These are phyloP conservation scores for Ulmus americana DNA, from an alignment of 331 rosid genomes.

Conservation along the genomic window DNA sequence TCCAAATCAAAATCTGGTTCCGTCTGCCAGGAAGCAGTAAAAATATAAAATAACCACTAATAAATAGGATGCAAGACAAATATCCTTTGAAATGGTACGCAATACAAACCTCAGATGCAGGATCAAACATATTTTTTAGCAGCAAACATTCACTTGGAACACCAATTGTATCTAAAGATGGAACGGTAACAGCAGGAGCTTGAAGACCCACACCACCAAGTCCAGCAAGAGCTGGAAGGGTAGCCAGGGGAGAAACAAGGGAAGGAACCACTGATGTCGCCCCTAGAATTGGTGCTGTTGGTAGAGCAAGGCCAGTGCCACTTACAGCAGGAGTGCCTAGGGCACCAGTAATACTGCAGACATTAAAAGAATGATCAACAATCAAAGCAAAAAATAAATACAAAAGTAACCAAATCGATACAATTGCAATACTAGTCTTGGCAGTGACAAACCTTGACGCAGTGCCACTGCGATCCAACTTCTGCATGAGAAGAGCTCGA, in stretches of 20 bases:
- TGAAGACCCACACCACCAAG: constrained; percentile 55
- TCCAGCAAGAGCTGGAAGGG: constrained; percentile 50
- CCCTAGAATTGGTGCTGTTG: constrained; percentile 37
- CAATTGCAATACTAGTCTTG: constrained; percentile 5
- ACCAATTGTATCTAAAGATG: constrained; percentile 63
- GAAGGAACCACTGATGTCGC: constrained; percentile 34
- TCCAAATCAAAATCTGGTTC: constrained; percentile 84
- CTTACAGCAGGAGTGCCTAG: constrained; percentile 44
- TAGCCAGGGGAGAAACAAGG: constrained; percentile 35
- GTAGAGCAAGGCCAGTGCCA: constrained; percentile 40
- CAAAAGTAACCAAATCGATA: background rate
- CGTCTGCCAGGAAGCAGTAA: constrained; percentile 38
- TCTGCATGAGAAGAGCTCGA: constrained; percentile 89
- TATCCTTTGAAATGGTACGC: background rate
- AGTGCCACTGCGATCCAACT: constrained; percentile 85
- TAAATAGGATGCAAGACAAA: background rate
- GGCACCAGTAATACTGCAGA: constrained; percentile 58
- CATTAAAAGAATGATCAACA: constrained; percentile 24
- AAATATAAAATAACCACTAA: constrained; percentile 15
- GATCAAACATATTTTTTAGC: constrained; percentile 91
- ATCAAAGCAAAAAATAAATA: constrained; percentile 2
- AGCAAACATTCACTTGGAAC: constrained; percentile 82
- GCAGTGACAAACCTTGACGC: constrained; percentile 52
- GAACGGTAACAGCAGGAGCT: constrained; percentile 40
- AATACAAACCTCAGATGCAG: constrained; percentile 63